phyloP scores from a whole-genome alignment of 176 grass and related monocot species.

The Triticum monococcum region DNA sequence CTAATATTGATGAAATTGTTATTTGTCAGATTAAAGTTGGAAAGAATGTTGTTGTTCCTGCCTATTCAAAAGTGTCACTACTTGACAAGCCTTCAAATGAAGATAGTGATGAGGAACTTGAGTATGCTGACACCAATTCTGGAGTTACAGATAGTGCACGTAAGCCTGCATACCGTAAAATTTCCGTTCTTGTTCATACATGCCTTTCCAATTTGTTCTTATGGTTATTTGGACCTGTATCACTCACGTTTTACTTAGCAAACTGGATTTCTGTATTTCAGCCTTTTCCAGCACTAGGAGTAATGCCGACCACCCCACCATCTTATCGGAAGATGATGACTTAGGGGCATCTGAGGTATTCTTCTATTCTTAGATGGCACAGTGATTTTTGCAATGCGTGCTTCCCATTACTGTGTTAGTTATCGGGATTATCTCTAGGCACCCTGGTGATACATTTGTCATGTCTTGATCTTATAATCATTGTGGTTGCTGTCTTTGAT shows the following conservation, averaged over 20 bases:
- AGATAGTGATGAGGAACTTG: conserved; percentile 97
- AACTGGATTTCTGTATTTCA: conserved; percentile 44
- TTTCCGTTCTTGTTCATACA: background rate
- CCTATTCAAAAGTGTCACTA: conserved; percentile 88
- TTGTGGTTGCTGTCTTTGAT: conserved; percentile 27
- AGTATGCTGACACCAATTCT: conserved; percentile 85
- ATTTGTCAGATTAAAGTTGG: conserved; percentile 88
- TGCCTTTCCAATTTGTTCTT: background rate
- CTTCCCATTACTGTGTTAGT: conserved; percentile 28
- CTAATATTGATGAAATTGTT: conserved; percentile 10
- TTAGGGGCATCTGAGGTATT: conserved; percentile 47
- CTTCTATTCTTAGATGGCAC: conserved; percentile 21
- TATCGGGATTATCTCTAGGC: background rate
- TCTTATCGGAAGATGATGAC: conserved; percentile 48
- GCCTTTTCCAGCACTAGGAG: conserved; percentile 74
- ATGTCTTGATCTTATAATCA: background rate
- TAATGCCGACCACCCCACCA: conserved; percentile 38
- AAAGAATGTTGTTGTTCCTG: conserved; percentile 69
- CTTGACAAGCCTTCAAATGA: conserved; percentile 80
- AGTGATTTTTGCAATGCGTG: conserved; percentile 12
- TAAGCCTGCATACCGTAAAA: conserved; percentile 35
- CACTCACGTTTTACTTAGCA: conserved; percentile 23
- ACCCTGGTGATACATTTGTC: conserved; percentile 12
- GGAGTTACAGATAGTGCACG: conserved; percentile 79
- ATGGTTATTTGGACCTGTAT: conserved; percentile 15